These are phyloP conservation scores for Lipomyces yamanashiensis DNA, from an alignment of 805 yeast species.

Conservation along the genomic window DNA sequence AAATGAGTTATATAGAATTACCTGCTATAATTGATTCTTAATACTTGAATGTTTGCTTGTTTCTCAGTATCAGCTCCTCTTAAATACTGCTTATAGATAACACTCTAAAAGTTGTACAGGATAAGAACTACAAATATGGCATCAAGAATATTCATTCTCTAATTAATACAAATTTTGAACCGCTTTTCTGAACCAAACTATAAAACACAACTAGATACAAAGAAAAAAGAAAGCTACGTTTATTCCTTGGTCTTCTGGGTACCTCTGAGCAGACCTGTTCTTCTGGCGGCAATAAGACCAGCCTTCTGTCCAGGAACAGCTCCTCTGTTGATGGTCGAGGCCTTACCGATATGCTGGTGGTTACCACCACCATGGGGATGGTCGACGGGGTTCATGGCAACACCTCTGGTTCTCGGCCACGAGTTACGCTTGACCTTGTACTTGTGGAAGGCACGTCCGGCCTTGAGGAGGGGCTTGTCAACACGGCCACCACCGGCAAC, in stretches of 20 bases:
- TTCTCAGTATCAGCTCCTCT: too few species aligned
- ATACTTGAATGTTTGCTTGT: too few species aligned
- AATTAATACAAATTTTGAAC: slow-evolving; percentile 1
- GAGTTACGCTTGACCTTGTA: slow-evolving; percentile 99
- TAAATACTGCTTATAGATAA: too few species aligned
- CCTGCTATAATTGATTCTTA: too few species aligned
- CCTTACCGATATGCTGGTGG: slow-evolving; percentile 99
- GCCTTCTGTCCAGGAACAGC: slow-evolving; percentile 99
- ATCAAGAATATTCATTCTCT: slow-evolving; percentile 10
- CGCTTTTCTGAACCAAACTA: slow-evolving; percentile 15
- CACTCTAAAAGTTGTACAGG: background rate
- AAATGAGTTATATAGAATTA: too few species aligned
- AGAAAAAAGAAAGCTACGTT: slow-evolving; percentile 33
- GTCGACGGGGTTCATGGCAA: slow-evolving; percentile 99
- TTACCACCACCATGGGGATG: slow-evolving; percentile 99
- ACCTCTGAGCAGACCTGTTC: slow-evolving; percentile 99
- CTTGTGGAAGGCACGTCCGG: slow-evolving; percentile 99
- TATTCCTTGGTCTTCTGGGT: slow-evolving; percentile 90
- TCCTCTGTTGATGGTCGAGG: slow-evolving; percentile 98
- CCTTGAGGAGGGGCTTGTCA: slow-evolving; percentile 99
- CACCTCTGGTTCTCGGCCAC: slow-evolving; percentile 99
- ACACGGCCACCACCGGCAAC: slow-evolving; percentile 99
- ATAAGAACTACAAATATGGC: background rate
- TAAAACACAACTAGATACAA: background rate
- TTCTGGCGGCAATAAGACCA: slow-evolving; percentile 99